Conservation (phyloP, 345 rosid species). For the Theobroma cacao region DNA sequence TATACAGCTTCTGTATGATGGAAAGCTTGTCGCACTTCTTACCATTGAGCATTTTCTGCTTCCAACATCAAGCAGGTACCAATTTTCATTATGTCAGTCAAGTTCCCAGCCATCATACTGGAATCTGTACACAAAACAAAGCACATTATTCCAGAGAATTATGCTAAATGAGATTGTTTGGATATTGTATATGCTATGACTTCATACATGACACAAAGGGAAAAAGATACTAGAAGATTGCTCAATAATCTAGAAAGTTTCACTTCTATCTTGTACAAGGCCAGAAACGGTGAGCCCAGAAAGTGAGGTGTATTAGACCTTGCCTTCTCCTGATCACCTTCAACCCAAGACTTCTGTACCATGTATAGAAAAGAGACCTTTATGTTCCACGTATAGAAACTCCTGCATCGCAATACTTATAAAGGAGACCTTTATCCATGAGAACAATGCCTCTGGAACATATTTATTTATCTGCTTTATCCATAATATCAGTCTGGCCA, state of each 20-base stretch:
- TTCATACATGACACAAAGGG: too few relatives aligned
- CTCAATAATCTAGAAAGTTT: neutral
- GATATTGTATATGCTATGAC: neutral
- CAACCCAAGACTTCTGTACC: neutral
- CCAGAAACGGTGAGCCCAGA: neutral
- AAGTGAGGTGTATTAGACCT: neutral
- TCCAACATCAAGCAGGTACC: constrained; percentile 1
- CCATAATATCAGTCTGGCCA: neutral
- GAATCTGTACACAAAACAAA: constrained; percentile 13
- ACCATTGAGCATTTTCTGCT: constrained; percentile 3
- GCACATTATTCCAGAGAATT: neutral
- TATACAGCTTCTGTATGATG: neutral
- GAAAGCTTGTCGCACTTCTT: neutral
- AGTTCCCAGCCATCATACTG: neutral
- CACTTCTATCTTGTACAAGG: neutral
- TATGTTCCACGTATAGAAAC: neutral
- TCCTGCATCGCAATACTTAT: neutral
- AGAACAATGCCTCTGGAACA: neutral
- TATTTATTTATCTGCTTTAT: neutral
- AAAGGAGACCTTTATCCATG: neutral
- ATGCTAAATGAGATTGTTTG: neutral
- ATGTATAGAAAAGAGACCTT: neutral
- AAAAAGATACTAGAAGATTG: neutral
- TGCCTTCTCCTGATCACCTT: neutral
- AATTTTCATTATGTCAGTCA: neutral